Evolutionary conservation across 1,284 basidiomycete species (phyloP), one percentile per base, ranked within the genome.

Genomic region (Phellopilus nigrolimitatus): DNA sequence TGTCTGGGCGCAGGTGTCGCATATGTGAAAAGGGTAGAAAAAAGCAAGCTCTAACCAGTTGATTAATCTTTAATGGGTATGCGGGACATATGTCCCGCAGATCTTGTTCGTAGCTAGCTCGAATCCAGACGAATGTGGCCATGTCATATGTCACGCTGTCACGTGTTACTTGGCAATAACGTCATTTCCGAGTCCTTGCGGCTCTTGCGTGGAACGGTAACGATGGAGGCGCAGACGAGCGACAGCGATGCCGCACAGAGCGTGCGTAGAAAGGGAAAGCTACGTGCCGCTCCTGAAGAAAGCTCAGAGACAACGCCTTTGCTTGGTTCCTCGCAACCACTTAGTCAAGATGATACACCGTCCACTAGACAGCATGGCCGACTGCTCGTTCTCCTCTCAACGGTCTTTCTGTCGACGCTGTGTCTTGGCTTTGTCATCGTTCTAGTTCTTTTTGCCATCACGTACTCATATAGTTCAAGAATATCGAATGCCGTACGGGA

Each of bases 401-500:
- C 49, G 6, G 56, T 68, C 51, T 68, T 68, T 53, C 33, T 58
- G 15, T 58, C 66, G 41, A 66, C 71, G 0, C 63, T 77, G 15
- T 63, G 63, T 21, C 34, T 71, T 46, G 70, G 73, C 55, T 57
- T 81, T 40, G 13, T 78, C 10, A 30, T 70, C 6, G 70, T 78
- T 46, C 59, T 75, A 10, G 46, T 74, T 2, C 36, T 79, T 6
- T 69, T 68, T 1, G 56, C 84, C 22, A 64, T 87, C 6, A 78
- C 76, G 4, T 85, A 77, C 68, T 79, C 81, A 1, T 88, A 85
- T 59, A 76, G 78, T 25, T 70, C 82, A 13, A 72, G 72, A 36
- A 75, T 77, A 1, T 72, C 78, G 8, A 63, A 66, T 50, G 59
- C 79, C n/a, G 75, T 79, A 2, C 71, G 79, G 7, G 74, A 85